phyloP scores from a whole-genome alignment of 768 basidiomycete genomes.

The Epithele typhae region DNA sequence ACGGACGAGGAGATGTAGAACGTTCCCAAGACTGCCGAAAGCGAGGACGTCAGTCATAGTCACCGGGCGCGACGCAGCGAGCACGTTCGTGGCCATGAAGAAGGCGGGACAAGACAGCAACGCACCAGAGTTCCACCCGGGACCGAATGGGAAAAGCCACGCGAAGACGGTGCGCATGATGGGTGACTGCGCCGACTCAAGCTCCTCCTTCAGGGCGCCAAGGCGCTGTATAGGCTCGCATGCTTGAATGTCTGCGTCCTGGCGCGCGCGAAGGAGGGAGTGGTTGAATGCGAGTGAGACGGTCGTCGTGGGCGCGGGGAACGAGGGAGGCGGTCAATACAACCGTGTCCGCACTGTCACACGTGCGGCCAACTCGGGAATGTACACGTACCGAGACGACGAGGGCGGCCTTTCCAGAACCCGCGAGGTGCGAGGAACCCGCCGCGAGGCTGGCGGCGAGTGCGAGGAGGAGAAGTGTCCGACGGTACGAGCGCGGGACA shows the following conservation, averaged over 20 bases:
- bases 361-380: slow-evolving; percentile 19
- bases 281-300: not conserved
- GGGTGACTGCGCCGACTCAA: slow-evolving; percentile 65
- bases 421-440: slow-evolving; percentile 12
- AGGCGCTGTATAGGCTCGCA: slow-evolving; percentile 43
- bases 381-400: slow-evolving; percentile 20
- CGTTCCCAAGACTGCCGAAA: slow-evolving; percentile 66
- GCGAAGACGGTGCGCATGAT: slow-evolving; percentile 77
- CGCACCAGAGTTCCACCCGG: slow-evolving; percentile 78
- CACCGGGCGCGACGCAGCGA: not conserved
- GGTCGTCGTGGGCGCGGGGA: not conserved
- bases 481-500: slow-evolving; percentile 9
- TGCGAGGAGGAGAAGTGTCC: slow-evolving; percentile 18
- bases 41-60: slow-evolving; percentile 2
- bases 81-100: slow-evolving; percentile 10
- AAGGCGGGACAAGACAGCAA: not conserved
- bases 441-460: slow-evolving; percentile 15
- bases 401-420: slow-evolving; percentile 11
- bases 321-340: not conserved
- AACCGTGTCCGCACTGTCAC: slow-evolving; percentile 12
- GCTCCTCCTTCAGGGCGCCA: slow-evolving; percentile 51
- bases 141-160: slow-evolving; percentile 85
- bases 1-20: slow-evolving; percentile 96
- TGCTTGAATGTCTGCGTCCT: slow-evolving; percentile 43
- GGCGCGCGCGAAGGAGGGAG: not conserved